A percentile compares a stretch with the other conserved stretches of the same genome.
Evolutionary conservation across 768 basidiomycete genomes (phyloP).

Genomic region (Floccularia luteovirens): DNA sequence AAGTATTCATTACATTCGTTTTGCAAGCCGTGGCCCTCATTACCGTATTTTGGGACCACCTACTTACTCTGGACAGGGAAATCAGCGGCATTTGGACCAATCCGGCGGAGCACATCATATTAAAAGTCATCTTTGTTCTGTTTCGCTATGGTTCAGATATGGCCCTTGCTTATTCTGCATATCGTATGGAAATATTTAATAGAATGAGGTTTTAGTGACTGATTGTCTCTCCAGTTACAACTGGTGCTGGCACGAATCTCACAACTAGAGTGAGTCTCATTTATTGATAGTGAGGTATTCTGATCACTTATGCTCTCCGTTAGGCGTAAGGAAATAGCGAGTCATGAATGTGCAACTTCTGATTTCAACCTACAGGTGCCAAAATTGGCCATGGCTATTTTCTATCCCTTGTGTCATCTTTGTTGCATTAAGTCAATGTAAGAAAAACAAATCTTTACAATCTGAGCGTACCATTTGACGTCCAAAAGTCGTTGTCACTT

Average conservation of each 20-base stretch:
- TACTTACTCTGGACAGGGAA: background rate
- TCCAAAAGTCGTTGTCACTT: background rate
- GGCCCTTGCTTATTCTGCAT: background rate
- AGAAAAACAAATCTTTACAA: background rate
- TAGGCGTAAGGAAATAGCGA: too few species aligned
- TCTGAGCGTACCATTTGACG: background rate
- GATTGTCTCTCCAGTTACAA: background rate
- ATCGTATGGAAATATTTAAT: background rate
- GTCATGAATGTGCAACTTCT: too few species aligned
- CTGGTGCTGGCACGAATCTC: background rate
- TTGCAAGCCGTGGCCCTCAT: background rate
- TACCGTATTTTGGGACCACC: background rate
- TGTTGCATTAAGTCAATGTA: background rate
- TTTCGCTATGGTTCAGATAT: background rate
- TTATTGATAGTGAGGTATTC: too few species aligned
- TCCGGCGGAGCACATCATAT: background rate
- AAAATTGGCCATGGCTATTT: background rate
- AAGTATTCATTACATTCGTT: too few species aligned
- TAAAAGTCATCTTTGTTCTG: background rate
- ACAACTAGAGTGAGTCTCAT: too few species aligned
- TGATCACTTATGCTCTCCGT: too few species aligned
- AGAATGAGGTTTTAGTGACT: background rate
- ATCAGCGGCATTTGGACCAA: background rate
- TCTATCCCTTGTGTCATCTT: background rate
- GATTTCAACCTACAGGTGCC: background rate